Base-by-base conservation (phyloP, 208 protist species). In the Acanthamoeba culbertsoni region DNA sequence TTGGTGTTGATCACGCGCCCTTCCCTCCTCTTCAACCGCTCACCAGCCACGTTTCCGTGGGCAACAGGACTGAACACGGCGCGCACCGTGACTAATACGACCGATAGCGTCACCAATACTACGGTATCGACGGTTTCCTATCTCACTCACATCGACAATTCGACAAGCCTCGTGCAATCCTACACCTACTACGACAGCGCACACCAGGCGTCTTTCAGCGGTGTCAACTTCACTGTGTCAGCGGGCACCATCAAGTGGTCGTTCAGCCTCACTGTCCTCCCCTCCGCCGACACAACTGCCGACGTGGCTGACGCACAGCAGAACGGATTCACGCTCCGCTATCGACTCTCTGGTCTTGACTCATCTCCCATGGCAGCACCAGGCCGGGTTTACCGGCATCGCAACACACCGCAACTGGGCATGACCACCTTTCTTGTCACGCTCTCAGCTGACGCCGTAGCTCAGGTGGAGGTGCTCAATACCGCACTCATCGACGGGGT, bases 231-330 rank as follows among this genome's bases (percentile, higher is more conserved):
- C 43, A 48, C n/a, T 8, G 73, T 84, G 42, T 18, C 43, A 4
- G 73, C 73, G 6, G 73, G 73, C 40, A 84, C 43, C 12, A 31
- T 84, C 43, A 84, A 84, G 73, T 84, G 73, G 73, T 84, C 73
- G 10, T 84, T 84, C 73, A 55, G 12, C 43, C 73, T 84, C 14
- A 8, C 7, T 40, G 23, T 79, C 23, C 73, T 75, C 26, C 46
- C 14, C 73, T 26, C 23, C 43, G 28, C 10, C 43, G n/a, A n/a
- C n/a, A n/a, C n/a, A n/a, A n/a, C n/a, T n/a, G n/a, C n/a, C n/a
- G n/a, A n/a, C n/a, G 73, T 84, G 43, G 43, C 40, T 0, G 73
- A n/a, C 23, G 73, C 73, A 2, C 40, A 37, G 73, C 0, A 0
- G 26, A 55, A 48, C 12, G 73, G 73, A 20, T 84, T 84, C 73